phyloP scores from a whole-genome alignment of 2,329 filamentous ascomycete genomes.

The Monosporascus sp. region DNA sequence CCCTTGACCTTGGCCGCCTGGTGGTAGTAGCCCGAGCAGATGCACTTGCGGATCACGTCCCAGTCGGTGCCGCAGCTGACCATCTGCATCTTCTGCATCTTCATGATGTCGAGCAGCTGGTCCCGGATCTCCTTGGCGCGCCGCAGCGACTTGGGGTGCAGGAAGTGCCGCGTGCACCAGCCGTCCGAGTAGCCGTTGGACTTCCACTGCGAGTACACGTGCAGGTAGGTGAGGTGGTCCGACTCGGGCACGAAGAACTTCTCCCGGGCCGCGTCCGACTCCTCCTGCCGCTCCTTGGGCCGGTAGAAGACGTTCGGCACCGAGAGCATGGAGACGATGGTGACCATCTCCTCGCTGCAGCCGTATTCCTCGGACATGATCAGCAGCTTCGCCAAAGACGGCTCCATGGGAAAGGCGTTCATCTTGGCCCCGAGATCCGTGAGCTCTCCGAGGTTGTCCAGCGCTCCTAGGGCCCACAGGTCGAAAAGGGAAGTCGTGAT shows the following conservation, averaged over 20 bases:
- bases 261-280: constrained; percentile 89
- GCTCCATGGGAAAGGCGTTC: constrained; percentile 98
- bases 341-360: constrained; percentile 96
- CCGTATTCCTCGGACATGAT: constrained; percentile 87
- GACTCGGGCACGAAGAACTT: constrained; percentile 99
- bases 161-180: constrained; percentile 90
- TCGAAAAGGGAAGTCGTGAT: constrained; percentile 97
- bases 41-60: constrained; percentile 92
- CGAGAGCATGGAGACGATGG: constrained; percentile 95
- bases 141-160: constrained; percentile 90
- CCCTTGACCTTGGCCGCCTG: constrained; percentile 95
- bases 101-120: constrained; percentile 91
- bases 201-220: constrained; percentile 95
- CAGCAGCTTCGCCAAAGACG: constrained; percentile 86
- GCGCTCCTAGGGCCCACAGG: constrained; percentile 87
- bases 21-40: constrained; percentile 97
- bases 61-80: constrained; percentile 91
- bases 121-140: constrained; percentile 91
- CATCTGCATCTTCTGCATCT: constrained; percentile 84
- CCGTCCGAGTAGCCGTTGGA: constrained; percentile 82
- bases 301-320: constrained; percentile 96
- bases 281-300: constrained; percentile 92
- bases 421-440: constrained; percentile 84
- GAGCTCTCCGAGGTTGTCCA: constrained; percentile 90
- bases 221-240: constrained; percentile 90